These are phyloP conservation scores for Suzukiozyma palmioleophila DNA, from an alignment of 1,139 yeast genomes.

Conservation along the genomic window DNA sequence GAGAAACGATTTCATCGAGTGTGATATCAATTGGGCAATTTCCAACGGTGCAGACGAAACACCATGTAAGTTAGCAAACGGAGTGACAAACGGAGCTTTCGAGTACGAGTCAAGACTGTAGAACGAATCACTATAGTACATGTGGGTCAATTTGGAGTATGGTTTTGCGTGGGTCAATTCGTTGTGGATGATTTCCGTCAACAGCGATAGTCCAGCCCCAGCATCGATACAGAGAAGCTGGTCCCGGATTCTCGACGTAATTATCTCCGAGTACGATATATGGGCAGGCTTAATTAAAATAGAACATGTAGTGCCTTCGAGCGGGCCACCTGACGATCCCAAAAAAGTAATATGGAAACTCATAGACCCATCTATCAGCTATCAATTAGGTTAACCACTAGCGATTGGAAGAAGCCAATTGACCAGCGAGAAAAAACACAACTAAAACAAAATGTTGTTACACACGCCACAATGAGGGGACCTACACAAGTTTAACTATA, in stretches of 20 bases:
- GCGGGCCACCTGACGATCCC: constrained; percentile 80
- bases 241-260: constrained; percentile 14
- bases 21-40: constrained; percentile 26
- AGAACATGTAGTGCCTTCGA: constrained; percentile 63
- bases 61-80: constrained; percentile 21
- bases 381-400: too few relatives aligned
- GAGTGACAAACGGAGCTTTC: constrained; percentile 20
- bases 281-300: constrained; percentile 56
- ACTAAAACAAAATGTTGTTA: too few relatives aligned
- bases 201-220: constrained; percentile 64
- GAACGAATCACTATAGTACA: constrained; percentile 24
- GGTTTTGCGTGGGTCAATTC: constrained; percentile 13
- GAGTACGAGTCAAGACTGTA: constrained; percentile 14
- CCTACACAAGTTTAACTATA: too few relatives aligned
- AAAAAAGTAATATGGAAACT: constrained; percentile 47
- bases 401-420: too few relatives aligned
- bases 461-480: too few relatives aligned
- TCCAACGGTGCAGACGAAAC: constrained; percentile 14
- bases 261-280: constrained; percentile 32
- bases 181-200: constrained; percentile 47
- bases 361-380: constrained; percentile 8
- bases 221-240: constrained; percentile 67
- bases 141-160: constrained; percentile 13
- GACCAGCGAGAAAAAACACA: too few relatives aligned
- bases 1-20: constrained; percentile 42